phyloP scores from a whole-genome alignment of 2,329 filamentous ascomycete genomes.

The Alternaria gansuensis region DNA sequence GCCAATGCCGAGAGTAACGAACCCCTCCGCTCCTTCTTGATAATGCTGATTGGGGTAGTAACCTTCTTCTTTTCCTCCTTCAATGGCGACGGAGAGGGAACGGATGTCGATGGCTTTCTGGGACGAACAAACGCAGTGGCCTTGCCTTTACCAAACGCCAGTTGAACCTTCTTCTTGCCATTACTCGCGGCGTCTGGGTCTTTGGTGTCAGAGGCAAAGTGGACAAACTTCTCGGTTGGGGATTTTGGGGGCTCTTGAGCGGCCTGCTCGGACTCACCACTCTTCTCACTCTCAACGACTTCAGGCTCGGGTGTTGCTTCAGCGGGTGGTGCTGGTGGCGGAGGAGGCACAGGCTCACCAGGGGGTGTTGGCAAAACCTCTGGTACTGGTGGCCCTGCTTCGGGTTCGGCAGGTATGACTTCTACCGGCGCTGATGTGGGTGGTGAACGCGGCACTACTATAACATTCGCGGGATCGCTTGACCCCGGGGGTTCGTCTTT shows the following conservation, averaged over 20 bases:
- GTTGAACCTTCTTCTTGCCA: conserved; percentile 43
- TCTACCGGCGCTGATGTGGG: conserved; percentile 17
- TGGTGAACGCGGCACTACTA: conserved; percentile 15
- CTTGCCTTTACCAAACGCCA: conserved; percentile 40
- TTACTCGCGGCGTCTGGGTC: conserved; percentile 42
- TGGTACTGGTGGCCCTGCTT: conserved; percentile 25
- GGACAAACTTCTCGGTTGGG: conserved; percentile 46
- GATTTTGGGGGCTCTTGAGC: conserved; percentile 46
- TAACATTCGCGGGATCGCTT: conserved; percentile 1
- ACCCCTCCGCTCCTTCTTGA: conserved; percentile 35
- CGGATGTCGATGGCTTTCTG: conserved; percentile 35
- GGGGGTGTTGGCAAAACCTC: conserved; percentile 15
- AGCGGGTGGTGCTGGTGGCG: conserved; percentile 25
- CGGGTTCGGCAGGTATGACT: neutral
- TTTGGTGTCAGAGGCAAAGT: conserved; percentile 53
- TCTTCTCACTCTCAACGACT: conserved; percentile 40
- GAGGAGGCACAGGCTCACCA: conserved; percentile 22
- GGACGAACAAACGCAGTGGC: conserved; percentile 46
- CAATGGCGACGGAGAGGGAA: conserved; percentile 27
- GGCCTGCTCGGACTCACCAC: conserved; percentile 51
- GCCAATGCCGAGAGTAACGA: conserved; percentile 33
- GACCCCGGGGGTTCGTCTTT: conserved; percentile 40
- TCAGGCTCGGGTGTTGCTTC: conserved; percentile 11
- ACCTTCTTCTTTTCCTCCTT: conserved; percentile 47
- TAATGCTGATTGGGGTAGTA: conserved; percentile 23